Evolutionary conservation across 257 asterid genomes (phyloP).

Genomic region (Eucommia ulmoides): DNA sequence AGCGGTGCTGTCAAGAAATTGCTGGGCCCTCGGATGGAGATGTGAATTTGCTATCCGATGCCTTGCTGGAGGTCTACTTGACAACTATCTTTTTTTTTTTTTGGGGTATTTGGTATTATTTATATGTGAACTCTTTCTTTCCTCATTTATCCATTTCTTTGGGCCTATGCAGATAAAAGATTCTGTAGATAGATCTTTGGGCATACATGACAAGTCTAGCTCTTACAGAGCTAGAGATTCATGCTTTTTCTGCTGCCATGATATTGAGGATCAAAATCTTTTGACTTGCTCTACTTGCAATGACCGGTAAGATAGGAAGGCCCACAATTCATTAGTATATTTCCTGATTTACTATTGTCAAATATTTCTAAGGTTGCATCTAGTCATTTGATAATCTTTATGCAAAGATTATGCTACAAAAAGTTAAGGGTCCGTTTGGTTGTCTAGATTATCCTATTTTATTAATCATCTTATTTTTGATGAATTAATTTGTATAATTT

Average conservation of each 20-base stretch:
- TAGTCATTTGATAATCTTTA: not conserved
- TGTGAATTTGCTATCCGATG: conserved; percentile 22
- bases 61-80: conserved; percentile 46
- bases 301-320: conserved; percentile 35
- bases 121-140: conserved; percentile 5
- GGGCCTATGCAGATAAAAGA: conserved; percentile 35
- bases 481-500: too few species aligned
- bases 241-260: conserved; percentile 33
- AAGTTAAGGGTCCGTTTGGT: too few species aligned
- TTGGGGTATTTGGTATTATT: conserved; percentile 2
- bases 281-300: conserved; percentile 54
- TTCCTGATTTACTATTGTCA: too few species aligned
- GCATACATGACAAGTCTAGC: conserved; percentile 27
- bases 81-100: conserved; percentile 7
- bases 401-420: too few species aligned
- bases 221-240: conserved; percentile 15
- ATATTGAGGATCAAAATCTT: conserved; percentile 29
- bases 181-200: conserved; percentile 42
- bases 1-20: conserved; percentile 32
- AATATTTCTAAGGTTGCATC: not conserved
- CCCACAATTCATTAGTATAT: conserved; percentile 5
- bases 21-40: conserved; percentile 33
- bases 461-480: too few species aligned
- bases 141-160: conserved; percentile 4
- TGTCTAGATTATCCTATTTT: too few species aligned